Evolutionary conservation across 768 basidiomycete genomes (phyloP), one percentile per base, ranked within the genome.

Genomic region (Gymnopilus junonius): DNA sequence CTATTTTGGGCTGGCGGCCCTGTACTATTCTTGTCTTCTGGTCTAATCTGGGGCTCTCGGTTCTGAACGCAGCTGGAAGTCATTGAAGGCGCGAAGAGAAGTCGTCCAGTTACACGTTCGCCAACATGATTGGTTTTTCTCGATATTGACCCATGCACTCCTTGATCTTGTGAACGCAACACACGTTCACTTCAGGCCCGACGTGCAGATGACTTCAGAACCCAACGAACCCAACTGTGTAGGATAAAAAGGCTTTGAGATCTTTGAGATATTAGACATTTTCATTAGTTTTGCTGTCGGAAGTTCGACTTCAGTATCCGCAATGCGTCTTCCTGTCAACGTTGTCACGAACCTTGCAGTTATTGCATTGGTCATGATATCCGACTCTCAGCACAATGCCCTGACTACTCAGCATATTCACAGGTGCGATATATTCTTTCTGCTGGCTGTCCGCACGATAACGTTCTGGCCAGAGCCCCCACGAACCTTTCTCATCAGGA

Each of bases 351-450:
- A 59, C n/a, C 48, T 67, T 39, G 59, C 63, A 8, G 63, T 70
- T 53, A 54, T 73, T 31, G 67, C 70, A 46, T 67, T 74, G 40
- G 65, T 67, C 7, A 40, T 79, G 35, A 64, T 73, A 20, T 58
- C 71, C 1, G 65, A 66, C 31, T 68, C 73, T 46, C 64, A 42
- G 78, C 78, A 25, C 79, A 79, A 71, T 91, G 90, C 68, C 88
- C 87, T 23, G 86, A 88, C 69, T 91, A 83, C 70, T 85, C 87
- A 1, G 68, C 70, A 7, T 90, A 85, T 70, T 85, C 89, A 23
- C 82, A 84, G 74, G 88, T 81, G 20, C 48, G 35, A 5, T n/a
- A 17, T 5, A 17, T 42, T 42, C 15, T 2, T 2, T 46, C 21
- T 14, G 25, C 21, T 42, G 12, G 55, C 31, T 11, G 5, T n/a